phyloP scores from a whole-genome alignment of 306 rosid species.

The Sicyos edulis region DNA sequence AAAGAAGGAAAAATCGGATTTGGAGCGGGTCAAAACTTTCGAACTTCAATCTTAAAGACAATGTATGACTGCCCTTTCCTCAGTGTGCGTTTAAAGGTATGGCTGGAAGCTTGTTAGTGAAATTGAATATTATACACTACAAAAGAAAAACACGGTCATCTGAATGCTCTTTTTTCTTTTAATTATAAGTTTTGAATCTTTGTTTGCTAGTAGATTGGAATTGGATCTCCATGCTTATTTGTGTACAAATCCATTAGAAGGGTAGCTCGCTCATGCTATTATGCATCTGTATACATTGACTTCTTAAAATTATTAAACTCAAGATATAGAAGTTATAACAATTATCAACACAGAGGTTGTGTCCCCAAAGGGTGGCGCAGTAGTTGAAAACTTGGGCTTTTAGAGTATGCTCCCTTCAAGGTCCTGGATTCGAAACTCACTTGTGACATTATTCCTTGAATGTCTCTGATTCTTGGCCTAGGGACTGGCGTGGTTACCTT shows the following conservation, averaged over 20 bases:
- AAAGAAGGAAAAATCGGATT: constrained; percentile 83
- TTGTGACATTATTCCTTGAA: too few species aligned
- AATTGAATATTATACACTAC: background rate
- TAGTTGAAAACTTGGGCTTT: too few species aligned
- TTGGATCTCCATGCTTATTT: background rate
- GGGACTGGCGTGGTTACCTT: too few species aligned
- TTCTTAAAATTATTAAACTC: background rate
- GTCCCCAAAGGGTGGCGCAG: too few species aligned
- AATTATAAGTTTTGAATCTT: background rate
- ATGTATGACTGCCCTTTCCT: constrained; percentile 84
- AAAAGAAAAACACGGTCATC: background rate
- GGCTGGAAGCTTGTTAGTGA: constrained; percentile 15
- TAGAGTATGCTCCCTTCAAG: too few species aligned
- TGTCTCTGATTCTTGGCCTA: too few species aligned
- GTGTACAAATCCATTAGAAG: background rate
- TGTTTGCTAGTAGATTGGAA: background rate
- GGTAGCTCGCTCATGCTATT: background rate
- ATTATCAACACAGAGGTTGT: background rate
- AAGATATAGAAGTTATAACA: background rate
- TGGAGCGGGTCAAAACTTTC: constrained; percentile 72
- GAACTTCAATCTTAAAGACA: constrained; percentile 63
- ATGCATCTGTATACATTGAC: background rate
- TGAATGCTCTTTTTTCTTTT: background rate
- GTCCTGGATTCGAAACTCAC: too few species aligned
- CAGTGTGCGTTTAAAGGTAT: constrained; percentile 67